A percentile compares a stretch with the other conserved stretches of the same genome.
Conservation (phyloP, 164 flowering plant genomes). For the Liquidambar formosana region DNA sequence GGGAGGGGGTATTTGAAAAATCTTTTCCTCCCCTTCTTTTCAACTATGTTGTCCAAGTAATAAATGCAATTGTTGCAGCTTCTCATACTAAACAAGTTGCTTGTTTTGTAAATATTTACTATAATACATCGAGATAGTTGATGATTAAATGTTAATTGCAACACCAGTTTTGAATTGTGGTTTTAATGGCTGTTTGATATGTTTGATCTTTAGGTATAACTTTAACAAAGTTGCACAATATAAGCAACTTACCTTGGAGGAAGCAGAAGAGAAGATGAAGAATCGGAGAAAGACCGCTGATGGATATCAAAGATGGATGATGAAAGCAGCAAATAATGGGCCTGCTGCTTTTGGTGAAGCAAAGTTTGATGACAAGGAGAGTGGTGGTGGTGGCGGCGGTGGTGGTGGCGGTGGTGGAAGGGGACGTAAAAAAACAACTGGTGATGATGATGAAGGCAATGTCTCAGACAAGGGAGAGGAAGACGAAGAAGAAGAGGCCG, state of each 20-base stretch:
- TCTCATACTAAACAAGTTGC: too few species aligned
- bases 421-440: slow-evolving; percentile 60
- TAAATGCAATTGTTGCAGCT: too few species aligned
- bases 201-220: slow-evolving; percentile 60
- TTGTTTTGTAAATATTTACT: too few species aligned
- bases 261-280: slow-evolving; percentile 98
- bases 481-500: slow-evolving; percentile 83
- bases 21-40: too few species aligned
- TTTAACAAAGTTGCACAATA: slow-evolving; percentile 97
- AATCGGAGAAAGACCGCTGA: slow-evolving; percentile 86
- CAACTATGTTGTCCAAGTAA: too few species aligned
- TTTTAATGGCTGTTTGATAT: slow-evolving; percentile 5
- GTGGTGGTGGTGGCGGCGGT: slow-evolving; percentile 41
- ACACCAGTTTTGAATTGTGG: background rate
- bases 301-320: slow-evolving; percentile 99
- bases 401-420: slow-evolving; percentile 8
- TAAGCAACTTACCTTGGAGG: slow-evolving; percentile 96
- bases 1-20: too few species aligned
- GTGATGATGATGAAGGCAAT: slow-evolving; percentile 78
- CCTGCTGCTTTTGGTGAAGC: slow-evolving; percentile 90
- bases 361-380: slow-evolving; percentile 59
- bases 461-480: slow-evolving; percentile 85
- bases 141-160: background rate
- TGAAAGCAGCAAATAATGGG: slow-evolving; percentile 92
- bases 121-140: background rate